Evolutionary conservation across 164 flowering plant genomes (phyloP), one percentile per base, ranked within the genome.

Genomic region (Macadamia integrifolia): DNA sequence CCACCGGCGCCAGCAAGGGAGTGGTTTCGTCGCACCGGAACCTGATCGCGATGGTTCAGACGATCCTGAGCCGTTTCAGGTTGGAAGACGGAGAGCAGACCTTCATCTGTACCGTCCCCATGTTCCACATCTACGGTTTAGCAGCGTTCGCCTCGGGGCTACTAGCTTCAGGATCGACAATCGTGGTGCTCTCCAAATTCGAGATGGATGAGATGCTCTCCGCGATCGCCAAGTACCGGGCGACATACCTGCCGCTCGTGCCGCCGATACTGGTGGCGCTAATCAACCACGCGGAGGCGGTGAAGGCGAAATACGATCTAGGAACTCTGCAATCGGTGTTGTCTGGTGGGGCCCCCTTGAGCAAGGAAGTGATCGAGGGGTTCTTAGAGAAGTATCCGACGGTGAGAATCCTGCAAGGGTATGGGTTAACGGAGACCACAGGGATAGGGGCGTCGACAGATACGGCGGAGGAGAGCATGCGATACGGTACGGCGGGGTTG

Each of bases 1-100:
- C 96, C 1, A 93, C 98, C n/a, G 97, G 98, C 3, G 80, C 80
- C 52, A 91, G 98, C 77, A 93, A 93, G 66, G 98, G 98, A 9
- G 97, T 93, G 32, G 81, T 78, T 6, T 85, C 88, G 7, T 83
- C 97, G 1, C 98, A 93, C 69, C 62, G 78, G 63, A 91, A 83
- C 69, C 77, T 91, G 6, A 93, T 91, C 14, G 87, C 89, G 11
- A 85, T 84, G 90, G 89, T 87, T 7, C 85, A 83, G 63, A 79
- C 80, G 10, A 42, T 89, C 0, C 9, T 80, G 0, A 31, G 40
- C 17, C 76, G 91, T 30, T 86, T 88, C 67, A 40, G 35, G 0
- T 7, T 68, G 12, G 85, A 77, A 1, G 78, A 72, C 0, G 82
- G 65, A 11, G 75, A 69, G 3, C 76, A 81, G 29, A 78, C 72